These are phyloP conservation scores for Hortiboletus rubellus DNA, from an alignment of 1,284 basidiomycete genomes.

Conservation along the genomic window DNA sequence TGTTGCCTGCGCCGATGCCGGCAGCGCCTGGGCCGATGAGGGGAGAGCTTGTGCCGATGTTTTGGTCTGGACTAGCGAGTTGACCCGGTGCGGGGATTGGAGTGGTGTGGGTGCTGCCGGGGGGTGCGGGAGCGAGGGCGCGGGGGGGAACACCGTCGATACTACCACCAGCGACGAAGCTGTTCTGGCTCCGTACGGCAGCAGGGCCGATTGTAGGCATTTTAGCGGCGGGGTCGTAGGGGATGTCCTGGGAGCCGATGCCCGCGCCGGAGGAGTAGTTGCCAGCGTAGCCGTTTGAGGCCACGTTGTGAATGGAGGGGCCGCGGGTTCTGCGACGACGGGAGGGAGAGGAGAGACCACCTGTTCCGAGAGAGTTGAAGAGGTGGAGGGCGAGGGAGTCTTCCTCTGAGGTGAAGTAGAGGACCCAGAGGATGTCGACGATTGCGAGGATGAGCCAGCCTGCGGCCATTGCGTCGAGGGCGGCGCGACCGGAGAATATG, in stretches of 20 bases:
- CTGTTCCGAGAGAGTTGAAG: constrained; percentile 85
- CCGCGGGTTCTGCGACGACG: constrained; percentile 64
- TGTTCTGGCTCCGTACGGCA: constrained; percentile 60
- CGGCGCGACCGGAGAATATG: constrained; percentile 54
- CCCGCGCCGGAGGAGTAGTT: constrained; percentile 64
- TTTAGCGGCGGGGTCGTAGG: constrained; percentile 59
- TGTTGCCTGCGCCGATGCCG: constrained; percentile 51
- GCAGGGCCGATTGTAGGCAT: constrained; percentile 41
- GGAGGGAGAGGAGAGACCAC: constrained; percentile 79
- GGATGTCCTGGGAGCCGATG: constrained; percentile 59
- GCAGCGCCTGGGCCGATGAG: constrained; percentile 58
- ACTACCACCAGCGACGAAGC: constrained; percentile 56
- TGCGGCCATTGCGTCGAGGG: constrained; percentile 81
- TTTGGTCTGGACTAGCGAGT: constrained; percentile 46
- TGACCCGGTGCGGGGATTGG: constrained; percentile 43
- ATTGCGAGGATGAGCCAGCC: constrained; percentile 94
- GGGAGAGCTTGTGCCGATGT: constrained; percentile 55
- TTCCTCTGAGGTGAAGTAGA: constrained; percentile 96
- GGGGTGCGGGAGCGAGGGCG: constrained; percentile 37
- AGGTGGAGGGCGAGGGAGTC: constrained; percentile 81
- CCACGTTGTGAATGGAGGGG: constrained; percentile 64
- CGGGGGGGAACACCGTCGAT: constrained; percentile 49
- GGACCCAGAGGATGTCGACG: constrained; percentile 91
- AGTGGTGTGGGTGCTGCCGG: constrained; percentile 48
- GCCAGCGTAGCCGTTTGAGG: constrained; percentile 58